Base-by-base conservation (phyloP, 2,329 filamentous ascomycete genomes). In the Fusarium longipes region DNA sequence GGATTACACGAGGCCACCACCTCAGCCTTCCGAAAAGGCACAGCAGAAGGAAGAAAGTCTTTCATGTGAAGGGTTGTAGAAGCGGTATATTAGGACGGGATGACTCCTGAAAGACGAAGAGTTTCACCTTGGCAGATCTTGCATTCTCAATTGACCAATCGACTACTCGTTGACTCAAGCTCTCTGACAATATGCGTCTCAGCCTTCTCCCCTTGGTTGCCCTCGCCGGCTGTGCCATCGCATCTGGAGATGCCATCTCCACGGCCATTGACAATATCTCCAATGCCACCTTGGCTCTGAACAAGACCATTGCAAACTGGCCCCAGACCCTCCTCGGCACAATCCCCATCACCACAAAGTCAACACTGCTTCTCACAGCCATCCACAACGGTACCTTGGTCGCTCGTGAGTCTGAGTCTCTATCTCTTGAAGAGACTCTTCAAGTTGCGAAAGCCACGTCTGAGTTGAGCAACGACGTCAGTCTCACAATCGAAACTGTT, bases 301-400 rank as follows among this genome's bases (percentile, higher is more conserved):
- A 79, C 59, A 54, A 63, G 38, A 74, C 73, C 32, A 76, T 83
- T 18, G 44, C 72, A 18, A 44, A 57, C 18, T 84, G 80, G 80
- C 63, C 75, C 9, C 80, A 81, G 62, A 73, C 73, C 44, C 65
- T 81, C 4, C 59, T 82, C 14, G 75, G 77, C 36, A 75, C 78
- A 0, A 44, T 82, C 2, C 78, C 80, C 57, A 83, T 85, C 64
- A 72, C 80, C 48, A 50, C 72, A 51, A 70, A 79, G 53, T 81
- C 80, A 7, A 71, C 77, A 8, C 56, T 65, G 11, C 78, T 85
- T 3, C 78, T 84, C 27, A 22, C 64, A 14, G 72, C 76, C 49
- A 80, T 84, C 65, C 76, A 81, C 38, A 59, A 76, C 29, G 80
- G 80, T 55, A 80, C 77, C 27, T 57, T 70, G 20, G 70, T 72